These are phyloP conservation scores for Allium sativum DNA, from an alignment of 106 monocot species.

Conservation along the genomic window DNA sequence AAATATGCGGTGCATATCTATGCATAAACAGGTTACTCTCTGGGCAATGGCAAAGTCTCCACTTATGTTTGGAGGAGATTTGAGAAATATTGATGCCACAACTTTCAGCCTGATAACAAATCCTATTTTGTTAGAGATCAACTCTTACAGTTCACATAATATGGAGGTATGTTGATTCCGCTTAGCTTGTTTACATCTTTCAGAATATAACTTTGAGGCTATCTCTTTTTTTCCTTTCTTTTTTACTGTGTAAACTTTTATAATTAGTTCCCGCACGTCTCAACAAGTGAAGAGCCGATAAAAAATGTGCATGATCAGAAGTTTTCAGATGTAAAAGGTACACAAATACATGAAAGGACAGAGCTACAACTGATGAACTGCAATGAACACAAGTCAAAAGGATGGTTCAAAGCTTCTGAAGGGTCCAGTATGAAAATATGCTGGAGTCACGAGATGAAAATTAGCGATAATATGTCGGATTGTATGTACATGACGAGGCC, in stretches of 20 bases:
- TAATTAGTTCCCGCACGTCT: slow-evolving; percentile 34
- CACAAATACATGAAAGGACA: slow-evolving; percentile 6
- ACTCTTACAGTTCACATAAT: slow-evolving; percentile 67
- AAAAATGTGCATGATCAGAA: slow-evolving; percentile 13
- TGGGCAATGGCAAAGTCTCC: slow-evolving; percentile 97
- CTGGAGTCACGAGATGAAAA: slow-evolving; percentile 30
- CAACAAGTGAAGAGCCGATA: slow-evolving; percentile 10
- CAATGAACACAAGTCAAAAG: slow-evolving; percentile 33
- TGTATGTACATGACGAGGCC: slow-evolving; percentile 35
- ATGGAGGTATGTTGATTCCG: slow-evolving; percentile 46
- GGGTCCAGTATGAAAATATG: slow-evolving; percentile 33
- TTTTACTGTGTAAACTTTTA: background rate
- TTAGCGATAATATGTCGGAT: slow-evolving; percentile 15
- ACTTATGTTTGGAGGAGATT: slow-evolving; percentile 94
- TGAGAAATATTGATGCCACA: slow-evolving; percentile 43
- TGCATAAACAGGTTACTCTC: slow-evolving; percentile 57
- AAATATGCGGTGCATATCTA: background rate
- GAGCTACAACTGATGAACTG: slow-evolving; percentile 39
- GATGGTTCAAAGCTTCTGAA: slow-evolving; percentile 31
- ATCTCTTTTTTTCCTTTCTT: background rate
- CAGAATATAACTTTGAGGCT: background rate
- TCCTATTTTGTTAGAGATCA: slow-evolving; percentile 70
- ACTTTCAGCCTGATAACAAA: slow-evolving; percentile 71
- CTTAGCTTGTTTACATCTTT: background rate
- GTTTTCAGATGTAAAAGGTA: background rate